phyloP scores from a whole-genome alignment of 768 basidiomycete genomes.

The Macrolepiota fuliginosa region DNA sequence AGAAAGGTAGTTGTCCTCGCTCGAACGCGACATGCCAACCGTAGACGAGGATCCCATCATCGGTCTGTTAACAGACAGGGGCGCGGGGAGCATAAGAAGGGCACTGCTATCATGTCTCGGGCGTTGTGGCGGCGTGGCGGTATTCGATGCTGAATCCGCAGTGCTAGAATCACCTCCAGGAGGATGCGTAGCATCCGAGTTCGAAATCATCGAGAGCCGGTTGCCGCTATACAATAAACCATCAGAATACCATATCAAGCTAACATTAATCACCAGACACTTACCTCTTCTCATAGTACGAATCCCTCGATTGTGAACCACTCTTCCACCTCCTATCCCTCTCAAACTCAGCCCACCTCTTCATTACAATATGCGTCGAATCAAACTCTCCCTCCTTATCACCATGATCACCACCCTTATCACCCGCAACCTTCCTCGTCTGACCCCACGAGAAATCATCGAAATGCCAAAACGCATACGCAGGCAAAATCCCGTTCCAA shows the following conservation, averaged over 20 bases:
- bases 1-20: slow-evolving; percentile 45
- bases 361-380: slow-evolving; percentile 96
- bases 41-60: slow-evolving; percentile 49
- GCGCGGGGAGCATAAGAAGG: slow-evolving; percentile 72
- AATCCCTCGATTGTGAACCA: slow-evolving; percentile 80
- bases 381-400: slow-evolving; percentile 99
- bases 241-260: slow-evolving; percentile 14
- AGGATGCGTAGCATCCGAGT: slow-evolving; percentile 68
- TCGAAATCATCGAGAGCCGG: slow-evolving; percentile 78
- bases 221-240: slow-evolving; percentile 27
- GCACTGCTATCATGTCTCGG: slow-evolving; percentile 68
- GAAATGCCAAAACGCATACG: slow-evolving; percentile 99
- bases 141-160: slow-evolving; percentile 46
- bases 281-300: slow-evolving; percentile 72
- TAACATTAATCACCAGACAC: slow-evolving; percentile 23
- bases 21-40: slow-evolving; percentile 42
- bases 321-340: slow-evolving; percentile 91
- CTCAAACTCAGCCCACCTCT: slow-evolving; percentile 98
- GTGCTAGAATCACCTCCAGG: slow-evolving; percentile 57
- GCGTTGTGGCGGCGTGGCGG: slow-evolving; percentile 39
- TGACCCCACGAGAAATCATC: slow-evolving; percentile 99
- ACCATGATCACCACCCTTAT: slow-evolving; percentile 66
- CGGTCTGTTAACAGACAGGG: slow-evolving; percentile 59
- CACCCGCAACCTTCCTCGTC: slow-evolving; percentile 81
- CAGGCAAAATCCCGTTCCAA: slow-evolving; percentile 95